Percentiles rank a stretch among this genome's conserved stretches.
These are phyloP conservation scores for Cladosporium sp. DNA, from an alignment of 2,329 filamentous ascomycete genomes.

Conservation along the genomic window DNA sequence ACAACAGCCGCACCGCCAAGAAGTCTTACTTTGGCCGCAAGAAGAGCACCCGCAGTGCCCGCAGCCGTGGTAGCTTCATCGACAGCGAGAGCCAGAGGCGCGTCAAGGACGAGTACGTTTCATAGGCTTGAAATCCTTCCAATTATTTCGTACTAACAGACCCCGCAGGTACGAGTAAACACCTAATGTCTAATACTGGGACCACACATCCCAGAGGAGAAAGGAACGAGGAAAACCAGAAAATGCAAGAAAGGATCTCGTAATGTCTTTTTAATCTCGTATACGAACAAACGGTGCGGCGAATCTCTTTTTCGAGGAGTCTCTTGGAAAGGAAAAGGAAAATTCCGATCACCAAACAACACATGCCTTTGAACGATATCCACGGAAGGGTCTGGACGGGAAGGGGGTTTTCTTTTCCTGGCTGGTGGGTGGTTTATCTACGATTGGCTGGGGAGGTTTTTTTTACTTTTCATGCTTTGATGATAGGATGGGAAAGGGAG, in stretches of 20 bases:
- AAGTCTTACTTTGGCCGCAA: conserved; percentile 46
- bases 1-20: conserved; percentile 26
- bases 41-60: conserved; percentile 46
- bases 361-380: too few species aligned
- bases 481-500: too few species aligned
- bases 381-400: too few species aligned
- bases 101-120: conserved; percentile 64
- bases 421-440: too few species aligned
- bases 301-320: not conserved
- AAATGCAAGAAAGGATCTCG: not conserved
- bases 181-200: conserved; percentile 5
- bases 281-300: not conserved
- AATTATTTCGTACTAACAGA: not conserved
- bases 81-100: conserved; percentile 54
- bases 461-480: too few species aligned
- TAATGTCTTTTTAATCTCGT: conserved; percentile 7
- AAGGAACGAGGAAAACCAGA: not conserved
- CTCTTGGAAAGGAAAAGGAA: not conserved
- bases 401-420: too few species aligned
- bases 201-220: too few species aligned
- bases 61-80: conserved; percentile 48
- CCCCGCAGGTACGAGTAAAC: conserved; percentile 10
- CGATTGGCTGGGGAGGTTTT: too few species aligned
- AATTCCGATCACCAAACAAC: too few species aligned
- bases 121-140: too few species aligned